Evolutionary conservation across 31 red algal species (phyloP).

Genomic region (Pterothamnion heteromorphum): DNA sequence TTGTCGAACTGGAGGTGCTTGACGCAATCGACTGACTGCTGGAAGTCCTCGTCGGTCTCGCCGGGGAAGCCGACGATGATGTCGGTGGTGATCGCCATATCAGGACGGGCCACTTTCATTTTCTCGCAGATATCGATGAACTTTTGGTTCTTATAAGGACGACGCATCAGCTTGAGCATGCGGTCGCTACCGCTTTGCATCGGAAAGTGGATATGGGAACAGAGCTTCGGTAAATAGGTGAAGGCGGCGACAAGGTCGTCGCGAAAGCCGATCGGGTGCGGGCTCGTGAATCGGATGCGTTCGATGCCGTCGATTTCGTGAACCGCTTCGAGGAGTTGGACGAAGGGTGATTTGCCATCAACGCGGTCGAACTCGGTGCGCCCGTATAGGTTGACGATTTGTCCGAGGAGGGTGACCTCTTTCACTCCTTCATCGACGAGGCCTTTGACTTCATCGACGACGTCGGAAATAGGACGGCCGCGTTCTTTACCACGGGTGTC

Average conservation of each 20-base stretch:
- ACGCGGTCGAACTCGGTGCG: background rate
- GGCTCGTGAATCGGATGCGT: conserved; percentile 68
- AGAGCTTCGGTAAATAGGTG: conserved; percentile 24
- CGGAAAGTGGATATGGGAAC: conserved; percentile 60
- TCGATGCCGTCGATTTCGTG: conserved; percentile 30
- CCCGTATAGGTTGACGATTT: conserved; percentile 72
- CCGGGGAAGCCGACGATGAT: conserved; percentile 77
- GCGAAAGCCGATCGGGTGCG: conserved; percentile 70
- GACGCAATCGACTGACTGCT: conserved; percentile 47
- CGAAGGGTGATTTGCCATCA: background rate
- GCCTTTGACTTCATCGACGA: conserved; percentile 51
- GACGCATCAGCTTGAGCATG: conserved; percentile 58
- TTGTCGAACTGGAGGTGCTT: conserved; percentile 31
- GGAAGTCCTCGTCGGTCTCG: conserved; percentile 65
- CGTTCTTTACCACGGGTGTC: conserved; percentile 60
- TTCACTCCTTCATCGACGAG: conserved; percentile 54
- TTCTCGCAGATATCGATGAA: conserved; percentile 45
- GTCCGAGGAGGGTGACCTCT: conserved; percentile 69
- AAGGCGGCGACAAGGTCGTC: conserved; percentile 55
- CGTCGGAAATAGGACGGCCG: conserved; percentile 42
- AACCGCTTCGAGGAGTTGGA: conserved; percentile 53
- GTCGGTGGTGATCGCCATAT: conserved; percentile 58
- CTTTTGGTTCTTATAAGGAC: conserved; percentile 55
- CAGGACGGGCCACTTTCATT: background rate
- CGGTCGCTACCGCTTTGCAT: conserved; percentile 52